Conservation (phyloP, 208 protist genomes). For the Leishmania gerbilli region DNA sequence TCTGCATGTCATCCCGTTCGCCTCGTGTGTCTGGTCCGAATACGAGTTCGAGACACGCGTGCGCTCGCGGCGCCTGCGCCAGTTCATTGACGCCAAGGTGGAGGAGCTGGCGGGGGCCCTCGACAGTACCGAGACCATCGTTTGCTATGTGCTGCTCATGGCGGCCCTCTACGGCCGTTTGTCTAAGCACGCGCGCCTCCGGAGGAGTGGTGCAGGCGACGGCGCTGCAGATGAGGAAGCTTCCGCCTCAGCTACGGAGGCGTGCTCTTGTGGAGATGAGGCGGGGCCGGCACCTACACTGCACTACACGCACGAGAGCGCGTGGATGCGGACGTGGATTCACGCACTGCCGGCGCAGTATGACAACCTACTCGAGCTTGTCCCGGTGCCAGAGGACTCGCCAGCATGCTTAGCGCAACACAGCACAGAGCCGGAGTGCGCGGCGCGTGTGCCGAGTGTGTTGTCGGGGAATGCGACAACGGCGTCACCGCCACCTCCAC, state of each 20-base stretch:
- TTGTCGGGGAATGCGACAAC: background rate
- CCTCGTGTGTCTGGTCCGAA: slow-evolving; percentile 26
- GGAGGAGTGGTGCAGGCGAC: background rate
- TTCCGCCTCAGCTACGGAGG: background rate
- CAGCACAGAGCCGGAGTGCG: background rate
- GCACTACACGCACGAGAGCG: slow-evolving; percentile 51
- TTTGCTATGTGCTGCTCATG: slow-evolving; percentile 69
- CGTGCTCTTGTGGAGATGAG: background rate
- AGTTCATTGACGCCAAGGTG: slow-evolving; percentile 31
- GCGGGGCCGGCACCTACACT: slow-evolving; percentile 10
- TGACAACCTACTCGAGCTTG: slow-evolving; percentile 86
- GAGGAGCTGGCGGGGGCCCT: slow-evolving; percentile 38
- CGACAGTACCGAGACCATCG: slow-evolving; percentile 68
- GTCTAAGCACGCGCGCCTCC: background rate
- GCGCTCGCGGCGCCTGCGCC: slow-evolving; percentile 14
- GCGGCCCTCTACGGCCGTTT: slow-evolving; percentile 54
- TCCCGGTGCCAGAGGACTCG: background rate
- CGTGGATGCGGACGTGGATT: slow-evolving; percentile 81
- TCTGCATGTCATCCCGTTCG: slow-evolving; percentile 27
- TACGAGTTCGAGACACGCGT: slow-evolving; percentile 26
- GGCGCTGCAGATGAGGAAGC: background rate
- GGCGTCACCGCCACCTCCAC: slow-evolving; percentile 1
- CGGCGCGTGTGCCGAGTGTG: background rate
- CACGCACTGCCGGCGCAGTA: slow-evolving; percentile 61
- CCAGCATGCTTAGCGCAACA: background rate